These are phyloP conservation scores for Hyaloscypha bicolor DNA, from an alignment of 495 filamentous ascomycete species.

Conservation along the genomic window DNA sequence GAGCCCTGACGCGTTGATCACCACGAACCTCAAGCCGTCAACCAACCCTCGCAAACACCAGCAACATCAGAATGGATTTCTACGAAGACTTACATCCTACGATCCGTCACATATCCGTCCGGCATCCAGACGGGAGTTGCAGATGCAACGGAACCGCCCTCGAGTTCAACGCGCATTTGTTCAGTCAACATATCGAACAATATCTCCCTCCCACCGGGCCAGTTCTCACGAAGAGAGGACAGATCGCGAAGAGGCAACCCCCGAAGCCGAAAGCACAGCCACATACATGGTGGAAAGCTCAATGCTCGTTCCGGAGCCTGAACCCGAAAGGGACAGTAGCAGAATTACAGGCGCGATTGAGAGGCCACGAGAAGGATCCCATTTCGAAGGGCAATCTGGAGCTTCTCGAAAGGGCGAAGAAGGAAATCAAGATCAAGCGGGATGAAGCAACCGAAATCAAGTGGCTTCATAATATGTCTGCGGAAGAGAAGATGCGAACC, in stretches of 20 bases:
- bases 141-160: slow-evolving; percentile 4
- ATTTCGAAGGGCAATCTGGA: neutral
- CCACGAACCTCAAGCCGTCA: too few relatives aligned
- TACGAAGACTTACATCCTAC: neutral
- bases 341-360: slow-evolving; percentile 4
- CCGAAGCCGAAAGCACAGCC: neutral
- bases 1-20: too few relatives aligned
- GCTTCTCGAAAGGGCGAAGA: neutral
- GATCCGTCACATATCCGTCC: neutral
- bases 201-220: slow-evolving; percentile 1
- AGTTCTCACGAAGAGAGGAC: neutral
- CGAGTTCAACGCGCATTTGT: neutral
- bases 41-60: too few relatives aligned
- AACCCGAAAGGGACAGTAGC: neutral
- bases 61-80: neutral
- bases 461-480: slow-evolving; percentile 6
- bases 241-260: neutral
- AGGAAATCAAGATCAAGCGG: slow-evolving; percentile 1
- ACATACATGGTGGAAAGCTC: slow-evolving; percentile 16
- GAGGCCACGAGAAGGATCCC: slow-evolving; percentile 2
- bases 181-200: neutral
- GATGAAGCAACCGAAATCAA: neutral
- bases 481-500: neutral
- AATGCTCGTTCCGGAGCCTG: slow-evolving; percentile 11
- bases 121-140: neutral